These are phyloP conservation scores for Musa schizocarpa DNA, from an alignment of 176 grass and related monocot genomes.

Conservation along the genomic window DNA sequence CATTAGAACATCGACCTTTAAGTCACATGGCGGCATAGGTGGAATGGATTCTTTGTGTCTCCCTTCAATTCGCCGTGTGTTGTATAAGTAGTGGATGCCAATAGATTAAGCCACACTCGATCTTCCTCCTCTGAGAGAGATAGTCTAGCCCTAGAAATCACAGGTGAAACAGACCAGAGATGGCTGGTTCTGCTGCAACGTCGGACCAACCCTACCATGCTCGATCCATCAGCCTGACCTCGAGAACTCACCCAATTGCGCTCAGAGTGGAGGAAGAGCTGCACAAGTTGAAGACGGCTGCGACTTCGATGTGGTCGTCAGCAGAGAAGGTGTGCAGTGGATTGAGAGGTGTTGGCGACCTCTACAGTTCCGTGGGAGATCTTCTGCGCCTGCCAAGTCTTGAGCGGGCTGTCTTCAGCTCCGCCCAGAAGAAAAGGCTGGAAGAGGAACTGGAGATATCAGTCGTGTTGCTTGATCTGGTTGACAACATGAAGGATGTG, in stretches of 20 bases:
- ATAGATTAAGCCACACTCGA: neutral
- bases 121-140: neutral
- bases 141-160: neutral
- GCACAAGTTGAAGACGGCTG: neutral
- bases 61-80: neutral
- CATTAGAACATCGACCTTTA: neutral
- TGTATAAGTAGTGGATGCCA: constrained; percentile 5
- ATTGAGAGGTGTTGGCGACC: neutral
- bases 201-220: constrained; percentile 5
- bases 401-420: neutral
- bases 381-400: constrained; percentile 7
- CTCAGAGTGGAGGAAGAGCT: constrained; percentile 6
- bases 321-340: neutral
- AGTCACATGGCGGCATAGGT: neutral
- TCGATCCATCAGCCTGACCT: constrained; percentile 17
- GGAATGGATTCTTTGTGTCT: neutral
- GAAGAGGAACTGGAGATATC: constrained; percentile 18
- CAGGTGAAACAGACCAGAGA: neutral
- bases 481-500: constrained; percentile 4
- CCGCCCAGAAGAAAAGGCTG: neutral
- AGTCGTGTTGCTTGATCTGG: constrained; percentile 5
- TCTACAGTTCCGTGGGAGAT: constrained; percentile 7
- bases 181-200: neutral
- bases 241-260: constrained; percentile 8
- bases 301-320: neutral